Percentiles rank a stretch among this genome's conserved stretches.
Evolutionary conservation across 305 asterid genomes (phyloP).

Genomic region (Stenogyne calaminthoides): DNA sequence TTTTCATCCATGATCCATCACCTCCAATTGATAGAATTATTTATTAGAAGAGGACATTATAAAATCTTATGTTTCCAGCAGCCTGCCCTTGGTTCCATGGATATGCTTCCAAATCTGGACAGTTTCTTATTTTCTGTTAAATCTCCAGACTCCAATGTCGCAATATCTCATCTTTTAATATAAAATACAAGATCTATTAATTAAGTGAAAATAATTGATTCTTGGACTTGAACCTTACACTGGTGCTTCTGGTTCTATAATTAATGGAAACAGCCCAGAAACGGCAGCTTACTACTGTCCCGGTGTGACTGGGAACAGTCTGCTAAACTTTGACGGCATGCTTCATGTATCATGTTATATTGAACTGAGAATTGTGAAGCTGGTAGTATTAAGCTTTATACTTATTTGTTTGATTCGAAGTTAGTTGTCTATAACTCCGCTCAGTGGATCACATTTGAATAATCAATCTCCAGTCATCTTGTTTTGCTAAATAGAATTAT

Average conservation of each 20-base stretch:
- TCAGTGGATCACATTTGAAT: neutral
- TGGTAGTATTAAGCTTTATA: too few species aligned
- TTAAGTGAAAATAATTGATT: too few species aligned
- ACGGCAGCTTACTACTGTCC: too few species aligned
- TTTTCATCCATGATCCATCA: neutral
- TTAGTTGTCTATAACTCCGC: neutral
- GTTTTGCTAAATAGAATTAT: neutral
- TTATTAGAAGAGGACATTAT: neutral
- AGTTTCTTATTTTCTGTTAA: neutral
- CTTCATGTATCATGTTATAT: neutral
- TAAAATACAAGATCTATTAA: neutral
- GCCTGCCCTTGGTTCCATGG: neutral
- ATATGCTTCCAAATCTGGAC: neutral
- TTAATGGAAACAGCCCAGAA: neutral
- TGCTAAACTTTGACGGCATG: too few species aligned
- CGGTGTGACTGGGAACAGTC: too few species aligned
- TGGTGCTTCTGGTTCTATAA: neutral
- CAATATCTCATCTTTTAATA: neutral
- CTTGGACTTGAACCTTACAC: too few species aligned
- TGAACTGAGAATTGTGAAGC: neutral
- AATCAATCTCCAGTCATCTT: neutral
- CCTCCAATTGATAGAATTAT: neutral
- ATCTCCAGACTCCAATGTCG: neutral
- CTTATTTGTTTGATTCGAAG: neutral
- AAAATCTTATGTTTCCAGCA: neutral